Evolutionary conservation across 1,284 basidiomycete genomes (phyloP), one percentile per base, ranked within the genome.

Genomic region (Ceratobasidium theobromae): DNA sequence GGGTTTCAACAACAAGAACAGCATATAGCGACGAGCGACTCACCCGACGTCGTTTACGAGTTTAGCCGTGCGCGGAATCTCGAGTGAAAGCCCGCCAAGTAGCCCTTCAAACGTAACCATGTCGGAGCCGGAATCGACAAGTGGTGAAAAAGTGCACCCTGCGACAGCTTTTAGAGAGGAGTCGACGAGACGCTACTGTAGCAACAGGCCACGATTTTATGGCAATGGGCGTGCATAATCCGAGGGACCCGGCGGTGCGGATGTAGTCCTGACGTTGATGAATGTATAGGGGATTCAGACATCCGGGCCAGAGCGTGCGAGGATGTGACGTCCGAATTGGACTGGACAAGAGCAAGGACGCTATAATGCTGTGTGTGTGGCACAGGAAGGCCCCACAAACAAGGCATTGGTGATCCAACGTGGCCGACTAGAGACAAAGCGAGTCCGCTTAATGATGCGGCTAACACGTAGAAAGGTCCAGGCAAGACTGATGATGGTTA

Each of bases 91-190:
- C 32, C 27, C 45, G 1, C 57, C 57, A 5, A 60, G 33, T 16
- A 60, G 57, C n/a, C 43, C 25, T 49, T 60, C 57, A 40, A 60
- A 60, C 27, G 45, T 60, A 35, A 60, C 57, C 57, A 60, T 60
- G 27, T 4, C 23, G 30, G 49, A n/a, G 16, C 35, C 16, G 35
- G 48, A 4, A 30, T 3, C 16, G 14, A 52, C 33, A 33, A 21
- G 55, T 14, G 33, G 38, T 48, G 25, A 41, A 40, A 11, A 14
- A 21, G 38, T 8, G 35, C 35, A 6, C 35, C 35, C 16, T 6
- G 35, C 35, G n/a, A 14, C 21, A 33, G 45, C 45, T 60, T 60
- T 28, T 49, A 25, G 21, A 27, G 46, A 38, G 57, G 11, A 28
- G 43, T 33, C 25, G 55, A 23, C 18, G 18, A 21, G 23, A 23